Percentiles rank a stretch among this genome's conserved stretches.
Conservation (phyloP, 345 rosid genomes). For the Citrus glauca region DNA sequence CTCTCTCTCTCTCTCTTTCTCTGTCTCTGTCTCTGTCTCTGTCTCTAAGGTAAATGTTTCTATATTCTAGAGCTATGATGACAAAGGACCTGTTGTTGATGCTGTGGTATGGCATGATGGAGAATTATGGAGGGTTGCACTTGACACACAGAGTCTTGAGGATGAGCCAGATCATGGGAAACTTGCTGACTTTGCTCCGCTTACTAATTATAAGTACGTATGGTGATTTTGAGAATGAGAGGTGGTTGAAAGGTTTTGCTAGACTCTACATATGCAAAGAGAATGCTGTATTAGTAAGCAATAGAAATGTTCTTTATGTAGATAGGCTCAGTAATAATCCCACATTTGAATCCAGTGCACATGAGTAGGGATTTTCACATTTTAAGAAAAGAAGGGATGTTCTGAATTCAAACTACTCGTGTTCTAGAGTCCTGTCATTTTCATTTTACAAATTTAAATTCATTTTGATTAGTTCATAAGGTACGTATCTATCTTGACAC, state of each 20-base stretch:
- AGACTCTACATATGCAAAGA: neutral
- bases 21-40: neutral
- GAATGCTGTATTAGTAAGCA: neutral
- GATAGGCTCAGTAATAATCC: neutral
- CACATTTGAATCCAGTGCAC: neutral
- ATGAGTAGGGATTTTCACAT: neutral
- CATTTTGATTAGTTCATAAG: neutral
- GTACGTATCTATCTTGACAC: neutral
- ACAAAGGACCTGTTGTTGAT: conserved; percentile 92
- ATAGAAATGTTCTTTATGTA: neutral
- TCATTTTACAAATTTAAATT: neutral
- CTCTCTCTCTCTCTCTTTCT: neutral
- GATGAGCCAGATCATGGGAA: conserved; percentile 74
- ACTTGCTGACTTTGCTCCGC: conserved; percentile 71
- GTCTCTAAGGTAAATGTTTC: conserved; percentile 10
- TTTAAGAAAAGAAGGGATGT: neutral
- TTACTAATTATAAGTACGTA: conserved; percentile 76
- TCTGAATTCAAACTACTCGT: neutral
- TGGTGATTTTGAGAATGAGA: neutral
- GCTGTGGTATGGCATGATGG: conserved; percentile 99
- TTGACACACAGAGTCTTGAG: conserved; percentile 89
- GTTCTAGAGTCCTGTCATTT: neutral
- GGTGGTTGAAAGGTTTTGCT: neutral
- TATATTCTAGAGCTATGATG: conserved; percentile 65
- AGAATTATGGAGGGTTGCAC: conserved; percentile 91